phyloP scores from a whole-genome alignment of 164 flowering plant species.

The Vitis rupestris region DNA sequence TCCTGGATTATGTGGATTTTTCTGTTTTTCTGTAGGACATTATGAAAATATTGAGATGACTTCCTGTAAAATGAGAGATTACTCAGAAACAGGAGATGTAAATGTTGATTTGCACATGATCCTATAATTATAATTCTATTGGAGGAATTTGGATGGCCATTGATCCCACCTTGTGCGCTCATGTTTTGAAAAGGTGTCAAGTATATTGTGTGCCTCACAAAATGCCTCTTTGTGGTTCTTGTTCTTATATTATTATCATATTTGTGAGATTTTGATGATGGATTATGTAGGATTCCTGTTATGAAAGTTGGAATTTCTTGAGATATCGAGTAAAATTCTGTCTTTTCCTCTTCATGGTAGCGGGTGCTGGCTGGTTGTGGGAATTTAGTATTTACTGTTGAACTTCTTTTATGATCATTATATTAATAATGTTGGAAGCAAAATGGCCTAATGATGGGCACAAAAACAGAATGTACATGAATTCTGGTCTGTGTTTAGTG shows the following conservation, averaged over 20 bases:
- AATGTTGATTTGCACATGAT: too few relatives aligned
- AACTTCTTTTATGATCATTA: not conserved
- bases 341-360: not conserved
- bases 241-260: not conserved
- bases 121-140: too few relatives aligned
- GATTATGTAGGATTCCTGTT: not conserved
- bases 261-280: not conserved
- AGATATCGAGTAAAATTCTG: too few relatives aligned
- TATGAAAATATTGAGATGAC: too few relatives aligned
- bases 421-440: not conserved
- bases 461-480: not conserved
- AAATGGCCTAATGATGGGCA: not conserved
- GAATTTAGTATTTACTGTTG: not conserved
- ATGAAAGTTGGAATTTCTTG: not conserved
- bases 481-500: not conserved
- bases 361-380: not conserved
- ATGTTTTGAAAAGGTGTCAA: too few relatives aligned
- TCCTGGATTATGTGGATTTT: too few relatives aligned
- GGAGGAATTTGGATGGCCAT: not conserved
- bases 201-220: not conserved
- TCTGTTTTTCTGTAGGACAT: too few relatives aligned
- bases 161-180: too few relatives aligned
- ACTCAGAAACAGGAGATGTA: too few relatives aligned
- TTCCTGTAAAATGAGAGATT: too few relatives aligned
- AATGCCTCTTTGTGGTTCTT: too few relatives aligned